These are phyloP conservation scores for Leccinum fibrillosum DNA, from an alignment of 768 basidiomycete genomes.

Conservation along the genomic window DNA sequence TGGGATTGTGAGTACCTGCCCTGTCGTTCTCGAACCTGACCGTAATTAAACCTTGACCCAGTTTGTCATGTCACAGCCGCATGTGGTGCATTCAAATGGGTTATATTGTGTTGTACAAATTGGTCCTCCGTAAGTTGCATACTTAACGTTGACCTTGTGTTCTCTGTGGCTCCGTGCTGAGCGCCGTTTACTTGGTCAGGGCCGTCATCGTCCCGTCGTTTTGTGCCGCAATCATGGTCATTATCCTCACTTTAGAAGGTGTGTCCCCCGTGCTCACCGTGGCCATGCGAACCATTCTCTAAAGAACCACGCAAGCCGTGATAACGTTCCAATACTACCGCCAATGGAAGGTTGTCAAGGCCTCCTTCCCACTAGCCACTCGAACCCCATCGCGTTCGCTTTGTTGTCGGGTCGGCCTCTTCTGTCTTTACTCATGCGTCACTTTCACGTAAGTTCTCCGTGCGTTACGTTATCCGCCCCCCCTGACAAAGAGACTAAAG, in stretches of 20 bases:
- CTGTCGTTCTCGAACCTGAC: conserved; percentile 7
- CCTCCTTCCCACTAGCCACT: conserved; percentile 40
- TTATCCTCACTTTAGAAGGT: conserved; percentile 49
- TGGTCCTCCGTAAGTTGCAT: conserved; percentile 34
- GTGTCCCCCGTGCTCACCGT: conserved; percentile 1
- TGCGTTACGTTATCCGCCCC: neutral
- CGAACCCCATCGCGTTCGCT: conserved; percentile 35
- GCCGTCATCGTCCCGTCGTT: conserved; percentile 41
- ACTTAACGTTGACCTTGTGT: conserved; percentile 3
- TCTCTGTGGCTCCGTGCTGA: conserved; percentile 12
- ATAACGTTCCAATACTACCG: conserved; percentile 42
- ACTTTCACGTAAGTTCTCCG: conserved; percentile 38
- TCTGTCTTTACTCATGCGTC: conserved; percentile 44
- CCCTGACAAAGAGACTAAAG: conserved; percentile 21
- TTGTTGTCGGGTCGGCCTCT: conserved; percentile 39
- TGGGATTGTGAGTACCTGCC: conserved; percentile 33
- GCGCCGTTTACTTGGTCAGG: conserved; percentile 18
- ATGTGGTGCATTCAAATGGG: conserved; percentile 35
- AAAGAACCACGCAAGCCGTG: conserved; percentile 31
- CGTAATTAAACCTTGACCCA: conserved; percentile 13
- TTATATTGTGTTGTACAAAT: conserved; percentile 46
- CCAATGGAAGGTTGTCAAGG: conserved; percentile 36
- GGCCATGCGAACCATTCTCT: neutral
- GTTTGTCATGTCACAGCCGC: conserved; percentile 16
- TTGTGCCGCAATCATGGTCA: conserved; percentile 37